Evolutionary conservation across 257 asterid genomes (phyloP).

Genomic region (Orobanche coerulescens): DNA sequence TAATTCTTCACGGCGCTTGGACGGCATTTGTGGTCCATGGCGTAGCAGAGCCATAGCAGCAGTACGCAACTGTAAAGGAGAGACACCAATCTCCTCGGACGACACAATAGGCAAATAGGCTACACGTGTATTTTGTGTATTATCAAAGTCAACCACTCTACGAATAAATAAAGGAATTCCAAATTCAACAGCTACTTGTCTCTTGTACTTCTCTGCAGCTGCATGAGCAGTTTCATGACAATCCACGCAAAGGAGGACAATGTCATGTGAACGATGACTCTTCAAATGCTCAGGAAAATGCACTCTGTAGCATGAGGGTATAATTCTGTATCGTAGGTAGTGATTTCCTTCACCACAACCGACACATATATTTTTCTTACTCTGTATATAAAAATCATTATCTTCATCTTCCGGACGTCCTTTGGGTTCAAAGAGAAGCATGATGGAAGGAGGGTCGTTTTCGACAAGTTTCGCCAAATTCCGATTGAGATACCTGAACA

Average conservation of each 20-base stretch:
- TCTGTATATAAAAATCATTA: constrained; percentile 86
- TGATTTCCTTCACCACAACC: constrained; percentile 98
- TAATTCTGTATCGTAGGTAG: constrained; percentile 84
- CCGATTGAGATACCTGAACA: constrained; percentile 66
- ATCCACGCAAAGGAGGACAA: constrained; percentile 93
- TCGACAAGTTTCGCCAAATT: constrained; percentile 82
- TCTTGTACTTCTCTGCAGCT: constrained; percentile 91
- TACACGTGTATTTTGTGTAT: constrained; percentile 27
- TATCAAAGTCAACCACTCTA: constrained; percentile 48
- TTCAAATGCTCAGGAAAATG: constrained; percentile 97
- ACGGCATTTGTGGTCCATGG: constrained; percentile 84
- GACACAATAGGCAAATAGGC: constrained; percentile 28
- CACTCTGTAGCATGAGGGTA: constrained; percentile 93
- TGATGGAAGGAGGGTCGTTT: constrained; percentile 72
- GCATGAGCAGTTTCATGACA: constrained; percentile 96
- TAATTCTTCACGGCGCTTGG: constrained; percentile 73
- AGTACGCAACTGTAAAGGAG: constrained; percentile 82
- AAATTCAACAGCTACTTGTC: constrained; percentile 57
- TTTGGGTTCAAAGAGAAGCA: constrained; percentile 93
- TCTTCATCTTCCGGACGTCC: constrained; percentile 99
- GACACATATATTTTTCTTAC: constrained; percentile 92
- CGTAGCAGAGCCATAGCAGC: constrained; percentile 94
- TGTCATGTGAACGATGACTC: constrained; percentile 96
- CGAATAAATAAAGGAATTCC: constrained; percentile 74
- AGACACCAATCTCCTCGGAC: constrained; percentile 61